Evolutionary conservation across 495 filamentous ascomycete genomes (phyloP), one percentile per base, ranked within the genome.

Genomic region (Recurvomyces mirabilis): DNA sequence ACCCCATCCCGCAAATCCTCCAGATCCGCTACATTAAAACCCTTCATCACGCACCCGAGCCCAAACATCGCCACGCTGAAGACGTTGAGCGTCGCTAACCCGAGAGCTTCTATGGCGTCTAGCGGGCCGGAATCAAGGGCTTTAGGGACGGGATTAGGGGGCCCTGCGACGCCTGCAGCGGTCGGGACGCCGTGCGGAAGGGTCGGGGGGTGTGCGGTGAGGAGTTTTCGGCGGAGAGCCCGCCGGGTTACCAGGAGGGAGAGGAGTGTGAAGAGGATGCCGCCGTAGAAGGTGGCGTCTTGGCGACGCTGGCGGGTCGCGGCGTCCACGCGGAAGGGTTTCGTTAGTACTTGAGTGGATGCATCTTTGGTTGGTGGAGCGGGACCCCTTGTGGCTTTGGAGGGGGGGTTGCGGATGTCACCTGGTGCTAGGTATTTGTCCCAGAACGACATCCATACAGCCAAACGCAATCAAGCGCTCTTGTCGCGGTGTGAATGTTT

Each of bases 21-120:
- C 33, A 89, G 19, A 9, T 64, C 67, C 42, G 78, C 77, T 31
- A 93, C 70, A 60, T 91, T 78, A 32, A 88, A 69, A 0, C 73
- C 77, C 70, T 74, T 91, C 21, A 80, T 56, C 22, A 73, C 48
- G 0, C 77, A 85, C 4, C 87, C 87, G 6, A 65, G 66, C 12
- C 63, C 55, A 73, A 84, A 77, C 61, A 91, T 78, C 10, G 66
- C 71, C 30, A 85, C 72, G 43, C 75, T 79, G 19, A 79, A 19
- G 3, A 85, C 79, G 52, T 91, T 89, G 44, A 93, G 65, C 0
- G 86, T 91, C 0, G 87, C 87, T n/a, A 93, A 60, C 38, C 75
- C 79, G 10, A 94, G 65, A 4, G 87, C 87, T 59, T 89, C 78
- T 32, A 85, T 57, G 0, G 87, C 87, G 17, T 88, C 75, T 22